These are phyloP conservation scores for Aspergillus fischeri DNA, from an alignment of 2,329 filamentous ascomycete species.

Conservation along the genomic window DNA sequence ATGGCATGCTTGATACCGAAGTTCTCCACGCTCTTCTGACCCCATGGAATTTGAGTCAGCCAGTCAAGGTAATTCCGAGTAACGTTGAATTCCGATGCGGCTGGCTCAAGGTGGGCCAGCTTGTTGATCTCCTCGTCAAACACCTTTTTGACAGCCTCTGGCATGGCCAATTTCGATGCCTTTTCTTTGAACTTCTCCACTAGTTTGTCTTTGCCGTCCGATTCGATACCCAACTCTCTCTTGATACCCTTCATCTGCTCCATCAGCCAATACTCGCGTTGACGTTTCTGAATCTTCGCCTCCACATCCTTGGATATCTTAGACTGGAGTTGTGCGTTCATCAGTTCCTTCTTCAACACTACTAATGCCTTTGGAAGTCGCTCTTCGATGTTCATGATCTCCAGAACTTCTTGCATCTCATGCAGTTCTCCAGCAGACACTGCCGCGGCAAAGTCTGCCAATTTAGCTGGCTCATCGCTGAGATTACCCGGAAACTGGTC, in stretches of 20 bases:
- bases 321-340: conserved; percentile 94
- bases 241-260: conserved; percentile 99
- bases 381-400: conserved; percentile 85
- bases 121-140: conserved; percentile 99
- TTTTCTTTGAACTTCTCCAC: conserved; percentile 98
- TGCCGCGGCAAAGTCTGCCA: conserved; percentile 94
- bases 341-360: conserved; percentile 94
- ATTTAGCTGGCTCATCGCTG: conserved; percentile 86
- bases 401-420: conserved; percentile 87
- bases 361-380: conserved; percentile 86
- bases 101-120: conserved; percentile 88
- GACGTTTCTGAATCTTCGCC: conserved; percentile 92
- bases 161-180: conserved; percentile 90
- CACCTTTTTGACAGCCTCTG: conserved; percentile 91
- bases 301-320: conserved; percentile 99
- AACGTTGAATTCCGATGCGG: conserved; percentile 97
- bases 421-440: conserved; percentile 90
- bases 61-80: conserved; percentile 98
- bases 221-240: conserved; percentile 91
- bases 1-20: conserved; percentile 92
- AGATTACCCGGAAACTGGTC: conserved; percentile 93
- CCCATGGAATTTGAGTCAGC: conserved; percentile 98
- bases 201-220: conserved; percentile 95
- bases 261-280: conserved; percentile 97
- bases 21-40: conserved; percentile 90